Conservation (phyloP, 768 basidiomycete species). For the Collybia sp. region DNA sequence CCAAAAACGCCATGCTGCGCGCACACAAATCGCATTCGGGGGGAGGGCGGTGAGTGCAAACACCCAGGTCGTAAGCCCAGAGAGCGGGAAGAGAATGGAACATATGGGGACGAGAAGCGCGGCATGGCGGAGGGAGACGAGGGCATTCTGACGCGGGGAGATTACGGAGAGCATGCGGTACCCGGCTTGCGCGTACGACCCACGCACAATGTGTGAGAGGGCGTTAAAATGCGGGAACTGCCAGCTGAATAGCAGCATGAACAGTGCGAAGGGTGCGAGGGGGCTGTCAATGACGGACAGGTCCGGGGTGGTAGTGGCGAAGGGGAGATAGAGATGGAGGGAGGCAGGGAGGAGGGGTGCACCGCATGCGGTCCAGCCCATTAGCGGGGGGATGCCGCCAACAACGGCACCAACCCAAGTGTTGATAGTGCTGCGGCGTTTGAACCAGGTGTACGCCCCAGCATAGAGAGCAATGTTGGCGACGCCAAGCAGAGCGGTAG, state of each 20-base stretch:
- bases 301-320: constrained; percentile 35
- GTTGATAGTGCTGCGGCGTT: constrained; percentile 75
- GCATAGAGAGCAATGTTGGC: constrained; percentile 89
- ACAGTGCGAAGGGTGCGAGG: constrained; percentile 74
- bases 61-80: constrained; percentile 88
- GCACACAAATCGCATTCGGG: constrained; percentile 68
- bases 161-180: constrained; percentile 90
- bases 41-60: constrained; percentile 76
- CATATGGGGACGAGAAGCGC: constrained; percentile 73
- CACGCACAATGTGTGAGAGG: constrained; percentile 82
- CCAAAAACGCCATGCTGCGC: constrained; percentile 76
- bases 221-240: constrained; percentile 99
- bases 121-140: constrained; percentile 83
- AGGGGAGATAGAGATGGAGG: constrained; percentile 54
- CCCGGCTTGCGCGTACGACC: constrained; percentile 88
- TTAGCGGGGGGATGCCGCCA: constrained; percentile 88
- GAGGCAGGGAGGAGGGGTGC: constrained; percentile 67
- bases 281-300: constrained; percentile 63
- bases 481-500: constrained; percentile 78
- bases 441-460: constrained; percentile 88
- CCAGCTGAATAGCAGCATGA: constrained; percentile 89
- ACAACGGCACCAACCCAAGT: constrained; percentile 96
- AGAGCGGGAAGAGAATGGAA: constrained; percentile 76
- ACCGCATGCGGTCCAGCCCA: constrained; percentile 98
- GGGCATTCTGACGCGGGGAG: constrained; percentile 71